These are phyloP conservation scores for Eucalyptus globulus DNA, from an alignment of 345 rosid species.

Conservation along the genomic window DNA sequence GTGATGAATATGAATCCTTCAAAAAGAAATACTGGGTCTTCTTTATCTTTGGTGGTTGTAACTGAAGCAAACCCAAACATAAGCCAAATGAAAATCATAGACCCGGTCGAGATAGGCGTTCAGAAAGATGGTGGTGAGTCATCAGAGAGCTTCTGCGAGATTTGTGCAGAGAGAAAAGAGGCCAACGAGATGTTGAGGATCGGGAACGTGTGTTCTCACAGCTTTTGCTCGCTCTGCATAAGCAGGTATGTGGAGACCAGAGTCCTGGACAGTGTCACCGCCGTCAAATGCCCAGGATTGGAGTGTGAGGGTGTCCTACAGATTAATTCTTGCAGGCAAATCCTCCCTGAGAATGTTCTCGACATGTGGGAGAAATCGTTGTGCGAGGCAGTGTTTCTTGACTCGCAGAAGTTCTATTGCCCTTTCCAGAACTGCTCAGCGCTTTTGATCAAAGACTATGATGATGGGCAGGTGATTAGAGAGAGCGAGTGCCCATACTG, in stretches of 20 bases:
- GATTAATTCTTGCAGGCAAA: constrained; percentile 22
- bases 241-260: constrained; percentile 26
- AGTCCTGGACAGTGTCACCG: constrained; percentile 1
- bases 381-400: constrained; percentile 27
- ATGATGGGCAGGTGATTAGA: constrained; percentile 4
- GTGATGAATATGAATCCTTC: not conserved
- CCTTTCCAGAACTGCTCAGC: constrained; percentile 70
- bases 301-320: constrained; percentile 29
- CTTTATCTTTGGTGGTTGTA: not conserved
- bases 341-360: constrained; percentile 31
- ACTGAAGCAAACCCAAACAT: not conserved
- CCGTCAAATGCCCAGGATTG: constrained; percentile 43
- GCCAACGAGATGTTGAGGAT: constrained; percentile 16
- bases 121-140: not conserved
- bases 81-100: not conserved
- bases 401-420: constrained; percentile 31
- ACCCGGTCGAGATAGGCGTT: not conserved
- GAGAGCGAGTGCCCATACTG: constrained; percentile 61
- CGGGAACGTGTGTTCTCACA: constrained; percentile 25
- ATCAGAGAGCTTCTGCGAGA: constrained; percentile 25
- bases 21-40: not conserved
- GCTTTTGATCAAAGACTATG: constrained; percentile 19
- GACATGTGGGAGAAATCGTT: constrained; percentile 43
- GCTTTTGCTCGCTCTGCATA: constrained; percentile 39
- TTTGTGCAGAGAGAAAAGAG: constrained; percentile 43